Conservation (phyloP, 2,329 filamentous ascomycete species). For the Orbilia oligospora region DNA sequence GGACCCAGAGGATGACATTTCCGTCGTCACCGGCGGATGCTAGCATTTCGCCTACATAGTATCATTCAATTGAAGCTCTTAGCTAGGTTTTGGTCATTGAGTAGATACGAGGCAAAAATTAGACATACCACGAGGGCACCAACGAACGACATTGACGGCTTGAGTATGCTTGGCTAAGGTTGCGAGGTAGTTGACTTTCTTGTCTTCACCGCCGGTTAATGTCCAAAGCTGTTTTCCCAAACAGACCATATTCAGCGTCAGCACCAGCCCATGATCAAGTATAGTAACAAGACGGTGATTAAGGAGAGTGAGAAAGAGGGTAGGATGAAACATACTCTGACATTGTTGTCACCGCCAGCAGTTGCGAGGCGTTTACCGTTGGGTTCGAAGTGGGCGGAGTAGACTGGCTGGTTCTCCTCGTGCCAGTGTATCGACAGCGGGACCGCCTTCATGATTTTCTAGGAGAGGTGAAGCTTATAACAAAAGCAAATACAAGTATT, state of each 20-base stretch:
- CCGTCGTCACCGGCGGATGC: slow-evolving; percentile 97
- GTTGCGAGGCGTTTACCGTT: slow-evolving; percentile 92
- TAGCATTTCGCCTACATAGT: slow-evolving; percentile 87
- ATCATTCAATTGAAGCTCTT: neutral
- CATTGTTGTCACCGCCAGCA: slow-evolving; percentile 95
- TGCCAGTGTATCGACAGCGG: slow-evolving; percentile 99
- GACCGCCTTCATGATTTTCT: slow-evolving; percentile 84
- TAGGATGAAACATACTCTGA: slow-evolving; percentile 76
- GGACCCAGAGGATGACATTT: slow-evolving; percentile 96
- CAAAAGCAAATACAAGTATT: neutral
- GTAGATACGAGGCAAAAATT: neutral
- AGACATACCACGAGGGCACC: slow-evolving; percentile 86
- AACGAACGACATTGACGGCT: slow-evolving; percentile 97
- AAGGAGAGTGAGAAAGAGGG: neutral
- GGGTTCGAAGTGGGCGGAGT: slow-evolving; percentile 96
- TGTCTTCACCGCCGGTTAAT: slow-evolving; percentile 86
- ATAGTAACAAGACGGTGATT: neutral
- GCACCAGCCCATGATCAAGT: neutral
- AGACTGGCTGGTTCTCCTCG: slow-evolving; percentile 95
- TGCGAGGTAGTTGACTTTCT: slow-evolving; percentile 90
- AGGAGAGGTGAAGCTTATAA: neutral
- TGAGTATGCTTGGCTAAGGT: slow-evolving; percentile 95
- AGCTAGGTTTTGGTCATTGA: neutral
- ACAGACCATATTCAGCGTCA: neutral
- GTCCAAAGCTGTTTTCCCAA: slow-evolving; percentile 84